Evolutionary conservation across 768 basidiomycete species (phyloP), one percentile per base, ranked within the genome.

Genomic region (Amanita exitialis): DNA sequence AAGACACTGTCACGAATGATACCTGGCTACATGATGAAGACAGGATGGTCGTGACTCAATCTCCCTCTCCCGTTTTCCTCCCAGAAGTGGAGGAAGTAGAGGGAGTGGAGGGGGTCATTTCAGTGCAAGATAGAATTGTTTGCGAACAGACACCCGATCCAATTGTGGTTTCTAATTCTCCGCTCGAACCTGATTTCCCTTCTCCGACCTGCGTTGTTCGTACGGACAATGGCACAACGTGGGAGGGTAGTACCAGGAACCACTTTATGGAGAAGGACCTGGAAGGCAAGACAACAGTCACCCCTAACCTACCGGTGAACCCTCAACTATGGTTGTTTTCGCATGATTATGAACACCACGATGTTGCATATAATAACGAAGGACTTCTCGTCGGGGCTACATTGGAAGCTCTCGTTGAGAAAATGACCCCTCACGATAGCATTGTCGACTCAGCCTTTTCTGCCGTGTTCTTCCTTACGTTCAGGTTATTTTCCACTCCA

Each of bases 391-490:
- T 93, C 8, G 94, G 92, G 20, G 96, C 92, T 2, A 92, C 91
- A 3, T 72, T 99, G 54, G 76, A 76, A 15, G 93, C 85, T 1
- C 72, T 99, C 38, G 86, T 98, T n/a, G 93, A 95, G 69, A 93
- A 91, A 69, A 87, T 98, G 84, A 95, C 95, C 16, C 92, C 94
- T 4, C 90, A 96, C 61, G 91, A 92, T 61, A 83, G 82, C 52
- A 78, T 93, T 39, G 90, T 92, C 49, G 94, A 97, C 60, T 73
- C 87, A 15, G 80, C 83, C 0, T 94, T 97, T 64, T 78, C 85
- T 12, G 79, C 84, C 4, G 86, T 93, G 27, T 98, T 99, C 72
- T 94, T 94, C 74, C 74, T 94, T 59, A 97, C 94, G 0, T 99
- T 98, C 75, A 82, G 95, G 27, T 69, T 97, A 50, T 97, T 96